Conservation (phyloP, 78 protist species). For the Polysphondylium violaceum region DNA sequence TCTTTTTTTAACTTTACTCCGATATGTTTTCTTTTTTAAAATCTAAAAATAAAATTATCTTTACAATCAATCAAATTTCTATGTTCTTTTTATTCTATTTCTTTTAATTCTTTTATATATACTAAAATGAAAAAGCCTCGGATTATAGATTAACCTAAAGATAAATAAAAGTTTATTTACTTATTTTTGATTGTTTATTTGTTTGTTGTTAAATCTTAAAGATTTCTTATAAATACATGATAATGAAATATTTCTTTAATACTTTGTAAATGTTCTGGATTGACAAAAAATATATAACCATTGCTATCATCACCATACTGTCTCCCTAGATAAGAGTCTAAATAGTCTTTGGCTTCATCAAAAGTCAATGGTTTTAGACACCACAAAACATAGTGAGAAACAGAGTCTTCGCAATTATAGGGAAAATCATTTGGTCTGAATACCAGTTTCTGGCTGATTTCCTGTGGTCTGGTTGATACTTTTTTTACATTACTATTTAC, state of each 20-base stretch:
- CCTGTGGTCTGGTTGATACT: neutral
- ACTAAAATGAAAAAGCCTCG: too few relatives aligned
- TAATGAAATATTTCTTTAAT: constrained; percentile 51
- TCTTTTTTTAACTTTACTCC: too few relatives aligned
- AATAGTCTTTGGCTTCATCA: constrained; percentile 39
- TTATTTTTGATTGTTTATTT: too few relatives aligned
- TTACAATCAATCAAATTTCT: too few relatives aligned
- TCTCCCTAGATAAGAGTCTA: neutral
- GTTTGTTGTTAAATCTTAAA: too few relatives aligned
- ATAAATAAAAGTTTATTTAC: too few relatives aligned
- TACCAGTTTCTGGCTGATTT: constrained; percentile 23
- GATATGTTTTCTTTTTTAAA: too few relatives aligned
- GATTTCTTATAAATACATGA: constrained; percentile 65
- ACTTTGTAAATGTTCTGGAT: constrained; percentile 52
- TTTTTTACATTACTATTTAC: neutral
- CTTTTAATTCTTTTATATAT: too few relatives aligned
- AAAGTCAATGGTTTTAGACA: constrained; percentile 43
- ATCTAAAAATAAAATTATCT: too few relatives aligned
- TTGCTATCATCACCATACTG: neutral
- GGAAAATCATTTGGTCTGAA: constrained; percentile 67
- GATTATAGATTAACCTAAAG: too few relatives aligned
- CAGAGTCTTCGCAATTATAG: constrained; percentile 18
- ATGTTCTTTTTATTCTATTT: too few relatives aligned
- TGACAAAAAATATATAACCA: constrained; percentile 39
- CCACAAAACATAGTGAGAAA: constrained; percentile 60